Conservation (phyloP, 2,329 filamentous ascomycete species). For the Aspergillus tamarii region DNA sequence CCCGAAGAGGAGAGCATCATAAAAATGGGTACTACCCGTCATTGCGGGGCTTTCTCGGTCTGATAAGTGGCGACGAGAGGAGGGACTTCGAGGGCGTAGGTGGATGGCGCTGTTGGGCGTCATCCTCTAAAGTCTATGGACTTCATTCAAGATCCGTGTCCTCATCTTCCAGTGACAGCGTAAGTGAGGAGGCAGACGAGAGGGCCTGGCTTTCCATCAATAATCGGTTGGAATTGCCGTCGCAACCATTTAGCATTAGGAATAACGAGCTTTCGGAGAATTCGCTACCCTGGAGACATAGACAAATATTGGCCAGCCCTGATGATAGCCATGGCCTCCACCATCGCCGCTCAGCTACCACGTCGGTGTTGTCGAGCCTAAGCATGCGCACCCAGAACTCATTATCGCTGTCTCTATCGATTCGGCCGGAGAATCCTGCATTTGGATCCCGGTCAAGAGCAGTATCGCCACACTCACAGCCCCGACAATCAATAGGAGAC, state of each 20-base stretch:
- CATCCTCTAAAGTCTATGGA: slow-evolving; percentile 23
- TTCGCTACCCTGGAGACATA: slow-evolving; percentile 13
- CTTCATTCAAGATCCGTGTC: slow-evolving; percentile 27
- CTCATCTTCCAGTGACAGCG: slow-evolving; percentile 28
- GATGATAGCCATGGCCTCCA: slow-evolving; percentile 21
- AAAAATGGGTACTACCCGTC: slow-evolving; percentile 17
- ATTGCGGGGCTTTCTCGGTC: slow-evolving; percentile 25
- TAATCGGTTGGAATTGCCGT: slow-evolving; percentile 41
- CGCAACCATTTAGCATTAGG: slow-evolving; percentile 29
- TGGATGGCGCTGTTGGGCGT: slow-evolving; percentile 39
- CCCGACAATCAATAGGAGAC: slow-evolving; percentile 8
- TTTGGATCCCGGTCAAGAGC: slow-evolving; percentile 17
- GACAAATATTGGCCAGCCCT: slow-evolving; percentile 3
- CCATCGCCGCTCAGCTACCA: slow-evolving; percentile 40
- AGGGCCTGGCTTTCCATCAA: slow-evolving; percentile 44
- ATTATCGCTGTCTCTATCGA: slow-evolving; percentile 23
- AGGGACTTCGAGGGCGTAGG: slow-evolving; percentile 51
- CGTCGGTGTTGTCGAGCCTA: slow-evolving; percentile 29
- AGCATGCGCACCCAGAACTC: slow-evolving; percentile 15
- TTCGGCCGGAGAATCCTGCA: slow-evolving; percentile 19
- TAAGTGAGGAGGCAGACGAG: slow-evolving; percentile 36
- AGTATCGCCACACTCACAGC: slow-evolving; percentile 22
- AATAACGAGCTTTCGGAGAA: slow-evolving; percentile 13
- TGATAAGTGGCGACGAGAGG: slow-evolving; percentile 37
- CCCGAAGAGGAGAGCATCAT: slow-evolving; percentile 22